Evolutionary conservation across 495 filamentous ascomycete genomes (phyloP).

Genomic region (Annulohypoxylon moriforme): DNA sequence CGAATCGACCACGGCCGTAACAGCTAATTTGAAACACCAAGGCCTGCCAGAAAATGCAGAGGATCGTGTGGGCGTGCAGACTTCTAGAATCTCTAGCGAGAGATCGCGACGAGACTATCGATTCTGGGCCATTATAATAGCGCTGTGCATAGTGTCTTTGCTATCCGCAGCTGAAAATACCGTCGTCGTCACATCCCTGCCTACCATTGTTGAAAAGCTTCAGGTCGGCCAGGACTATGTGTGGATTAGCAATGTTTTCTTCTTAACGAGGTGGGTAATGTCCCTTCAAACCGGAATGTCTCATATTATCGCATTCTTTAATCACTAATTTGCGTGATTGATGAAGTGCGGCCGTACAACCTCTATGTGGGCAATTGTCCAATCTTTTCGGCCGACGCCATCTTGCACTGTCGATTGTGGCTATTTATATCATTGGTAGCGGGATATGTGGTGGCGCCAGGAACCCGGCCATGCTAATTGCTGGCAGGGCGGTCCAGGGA

Average conservation of each 20-base stretch:
- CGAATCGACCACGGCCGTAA: background rate
- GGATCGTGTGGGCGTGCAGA: background rate
- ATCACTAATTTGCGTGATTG: background rate
- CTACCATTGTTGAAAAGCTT: constrained; percentile 51
- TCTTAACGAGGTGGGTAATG: constrained; percentile 69
- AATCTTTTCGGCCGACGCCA: constrained; percentile 64
- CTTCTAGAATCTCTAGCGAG: background rate
- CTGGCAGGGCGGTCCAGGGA: constrained; percentile 82
- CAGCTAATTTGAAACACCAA: constrained; percentile 2
- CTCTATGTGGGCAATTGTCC: constrained; percentile 57
- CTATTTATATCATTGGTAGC: constrained; percentile 57
- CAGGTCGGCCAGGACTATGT: constrained; percentile 48
- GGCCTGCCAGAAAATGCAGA: background rate
- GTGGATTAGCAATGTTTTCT: constrained; percentile 76
- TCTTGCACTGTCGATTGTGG: constrained; percentile 55
- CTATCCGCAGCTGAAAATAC: constrained; percentile 62
- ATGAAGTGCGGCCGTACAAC: constrained; percentile 40
- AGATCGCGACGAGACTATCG: constrained; percentile 21
- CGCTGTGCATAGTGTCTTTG: constrained; percentile 52
- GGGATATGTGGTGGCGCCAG: constrained; percentile 54
- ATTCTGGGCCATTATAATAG: constrained; percentile 57
- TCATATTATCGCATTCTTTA: constrained; percentile 42
- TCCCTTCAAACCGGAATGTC: background rate
- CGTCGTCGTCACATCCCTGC: constrained; percentile 63
- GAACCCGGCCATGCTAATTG: constrained; percentile 69